These are phyloP conservation scores for Trichothecium sympodiale DNA, from an alignment of 2,329 filamentous ascomycete genomes.

Conservation along the genomic window DNA sequence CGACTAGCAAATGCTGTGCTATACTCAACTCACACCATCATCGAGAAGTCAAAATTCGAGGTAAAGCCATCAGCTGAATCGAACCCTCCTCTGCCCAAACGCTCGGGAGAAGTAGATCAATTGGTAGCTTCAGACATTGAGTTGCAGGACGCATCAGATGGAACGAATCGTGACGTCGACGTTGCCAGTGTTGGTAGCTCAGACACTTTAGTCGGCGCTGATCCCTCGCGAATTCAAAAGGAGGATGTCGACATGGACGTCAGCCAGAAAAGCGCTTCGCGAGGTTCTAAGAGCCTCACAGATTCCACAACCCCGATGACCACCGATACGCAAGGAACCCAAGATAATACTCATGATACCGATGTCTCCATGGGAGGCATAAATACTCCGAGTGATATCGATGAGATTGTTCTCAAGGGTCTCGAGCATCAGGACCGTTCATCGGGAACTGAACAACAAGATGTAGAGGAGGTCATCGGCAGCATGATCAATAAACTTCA, in stretches of 20 bases:
- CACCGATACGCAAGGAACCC: too few species aligned
- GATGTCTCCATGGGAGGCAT: too few species aligned
- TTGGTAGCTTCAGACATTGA: constrained; percentile 2
- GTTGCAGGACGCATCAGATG: constrained; percentile 14
- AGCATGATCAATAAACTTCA: constrained; percentile 87
- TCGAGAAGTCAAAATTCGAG: constrained; percentile 17
- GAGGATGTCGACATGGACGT: constrained; percentile 19
- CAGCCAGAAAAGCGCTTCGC: not conserved
- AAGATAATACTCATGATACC: too few species aligned
- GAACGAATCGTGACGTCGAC: too few species aligned
- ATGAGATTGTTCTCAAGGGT: constrained; percentile 33
- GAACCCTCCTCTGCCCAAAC: constrained; percentile 35
- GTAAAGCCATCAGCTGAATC: constrained; percentile 11
- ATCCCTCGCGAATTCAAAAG: not conserved
- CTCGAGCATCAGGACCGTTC: constrained; percentile 34
- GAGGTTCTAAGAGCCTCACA: too few species aligned
- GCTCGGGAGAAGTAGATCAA: constrained; percentile 30
- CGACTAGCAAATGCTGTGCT: constrained; percentile 73
- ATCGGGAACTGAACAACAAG: constrained; percentile 64
- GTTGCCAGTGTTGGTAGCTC: too few species aligned
- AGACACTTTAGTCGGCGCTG: constrained; percentile 6
- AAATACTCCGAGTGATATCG: constrained; percentile 18
- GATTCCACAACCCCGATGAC: constrained; percentile 3
- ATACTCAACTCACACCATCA: constrained; percentile 35
- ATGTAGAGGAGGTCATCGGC: constrained; percentile 91